phyloP scores from a whole-genome alignment of 2,329 filamentous ascomycete genomes.

The Gremmenia infestans region DNA sequence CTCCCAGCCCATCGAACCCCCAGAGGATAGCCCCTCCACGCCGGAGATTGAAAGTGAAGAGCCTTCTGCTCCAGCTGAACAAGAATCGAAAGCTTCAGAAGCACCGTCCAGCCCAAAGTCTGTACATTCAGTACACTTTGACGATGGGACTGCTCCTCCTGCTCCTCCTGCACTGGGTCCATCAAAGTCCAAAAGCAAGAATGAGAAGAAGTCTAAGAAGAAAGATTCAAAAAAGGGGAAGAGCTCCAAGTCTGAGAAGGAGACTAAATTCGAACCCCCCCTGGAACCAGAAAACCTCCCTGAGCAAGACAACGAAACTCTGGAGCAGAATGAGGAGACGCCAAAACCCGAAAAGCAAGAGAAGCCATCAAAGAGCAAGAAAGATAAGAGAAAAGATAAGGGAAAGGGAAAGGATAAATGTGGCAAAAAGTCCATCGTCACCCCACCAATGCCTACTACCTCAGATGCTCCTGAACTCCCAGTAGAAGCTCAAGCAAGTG shows the following conservation, averaged over 20 bases:
- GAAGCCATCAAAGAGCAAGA: conserved; percentile 3
- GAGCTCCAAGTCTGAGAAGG: conserved; percentile 11
- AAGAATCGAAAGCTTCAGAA: background rate
- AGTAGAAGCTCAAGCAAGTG: background rate
- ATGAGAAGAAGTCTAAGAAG: conserved; percentile 16
- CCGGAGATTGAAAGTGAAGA: no score
- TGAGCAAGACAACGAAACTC: background rate
- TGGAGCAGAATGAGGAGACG: conserved; percentile 1
- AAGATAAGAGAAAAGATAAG: conserved; percentile 10
- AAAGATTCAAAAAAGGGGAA: conserved; percentile 13
- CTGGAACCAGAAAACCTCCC: background rate
- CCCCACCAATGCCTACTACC: conserved; percentile 4
- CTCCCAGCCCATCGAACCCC: background rate
- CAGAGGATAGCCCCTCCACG: no score
- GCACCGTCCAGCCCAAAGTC: conserved; percentile 1
- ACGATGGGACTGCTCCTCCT: conserved; percentile 11
- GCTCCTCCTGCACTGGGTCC: conserved; percentile 2
- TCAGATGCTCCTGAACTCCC: background rate
- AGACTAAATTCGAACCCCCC: background rate
- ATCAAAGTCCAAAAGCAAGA: conserved; percentile 6
- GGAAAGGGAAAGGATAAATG: conserved; percentile 5
- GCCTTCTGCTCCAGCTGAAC: background rate
- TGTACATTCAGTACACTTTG: conserved; percentile 14
- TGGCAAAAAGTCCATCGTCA: conserved; percentile 4
- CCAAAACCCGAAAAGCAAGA: background rate